A percentile compares a stretch with the other conserved stretches of the same genome.
phyloP scores from a whole-genome alignment of 495 filamentous ascomycete genomes.

The Aspergillus cavernicola region DNA sequence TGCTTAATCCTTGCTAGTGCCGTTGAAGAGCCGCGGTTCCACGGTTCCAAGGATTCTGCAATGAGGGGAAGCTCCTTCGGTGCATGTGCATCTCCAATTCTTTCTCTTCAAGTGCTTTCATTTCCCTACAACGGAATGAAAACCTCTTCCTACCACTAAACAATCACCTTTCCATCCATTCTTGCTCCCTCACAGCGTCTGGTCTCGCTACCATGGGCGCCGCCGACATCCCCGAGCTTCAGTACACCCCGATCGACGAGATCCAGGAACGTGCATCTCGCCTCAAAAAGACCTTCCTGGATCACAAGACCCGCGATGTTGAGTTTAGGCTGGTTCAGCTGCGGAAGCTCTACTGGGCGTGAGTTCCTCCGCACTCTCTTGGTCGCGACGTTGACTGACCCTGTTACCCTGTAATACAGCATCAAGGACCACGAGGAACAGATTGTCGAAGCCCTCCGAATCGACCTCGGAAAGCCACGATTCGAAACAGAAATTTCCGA shows the following conservation, averaged over 20 bases:
- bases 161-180: neutral
- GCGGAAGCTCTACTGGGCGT: constrained; percentile 91
- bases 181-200: too few relatives aligned
- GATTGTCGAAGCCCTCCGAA: constrained; percentile 63
- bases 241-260: constrained; percentile 61
- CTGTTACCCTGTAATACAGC: constrained; percentile 30
- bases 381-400: constrained; percentile 9
- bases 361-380: neutral
- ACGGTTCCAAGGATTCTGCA: too few relatives aligned
- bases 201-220: constrained; percentile 19
- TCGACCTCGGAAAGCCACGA: constrained; percentile 68
- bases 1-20: too few relatives aligned
- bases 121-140: too few relatives aligned
- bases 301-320: constrained; percentile 76
- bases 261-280: constrained; percentile 58
- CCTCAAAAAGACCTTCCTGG: constrained; percentile 60
- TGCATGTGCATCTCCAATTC: neutral
- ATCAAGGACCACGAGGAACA: constrained; percentile 70
- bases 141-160: too few relatives aligned
- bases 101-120: too few relatives aligned
- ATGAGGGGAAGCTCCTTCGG: neutral
- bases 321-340: constrained; percentile 81
- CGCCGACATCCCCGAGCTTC: constrained; percentile 51
- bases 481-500: constrained; percentile 72
- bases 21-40: too few relatives aligned